These are phyloP conservation scores for Pochonia chlamydosporia DNA, from an alignment of 2,329 filamentous ascomycete species.

Conservation along the genomic window DNA sequence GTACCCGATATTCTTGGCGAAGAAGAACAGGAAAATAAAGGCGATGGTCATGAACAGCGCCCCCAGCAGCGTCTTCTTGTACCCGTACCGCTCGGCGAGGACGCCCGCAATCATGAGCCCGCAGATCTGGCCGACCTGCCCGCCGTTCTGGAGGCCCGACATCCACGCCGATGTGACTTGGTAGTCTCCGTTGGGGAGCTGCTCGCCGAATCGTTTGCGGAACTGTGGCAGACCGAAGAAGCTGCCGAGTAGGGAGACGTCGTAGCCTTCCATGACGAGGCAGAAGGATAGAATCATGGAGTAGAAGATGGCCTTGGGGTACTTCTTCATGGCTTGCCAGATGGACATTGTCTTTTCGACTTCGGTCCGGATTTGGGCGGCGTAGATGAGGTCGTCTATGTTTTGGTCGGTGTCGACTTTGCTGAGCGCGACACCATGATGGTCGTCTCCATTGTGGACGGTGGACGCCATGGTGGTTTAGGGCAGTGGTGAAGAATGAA, in stretches of 20 bases:
- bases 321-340: conserved; percentile 23
- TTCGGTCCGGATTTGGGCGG: no score
- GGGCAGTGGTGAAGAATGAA: no score
- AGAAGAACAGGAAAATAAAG: conserved; percentile 43
- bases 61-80: conserved; percentile 37
- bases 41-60: conserved; percentile 30
- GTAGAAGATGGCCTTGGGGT: conserved; percentile 32
- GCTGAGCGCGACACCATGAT: no score
- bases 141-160: conserved; percentile 37
- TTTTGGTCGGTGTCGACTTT: no score
- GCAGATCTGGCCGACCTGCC: conserved; percentile 39
- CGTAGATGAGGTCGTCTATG: no score
- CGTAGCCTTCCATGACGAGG: conserved; percentile 39
- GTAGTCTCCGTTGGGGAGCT: conserved; percentile 11
- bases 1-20: conserved; percentile 30
- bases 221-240: conserved; percentile 28
- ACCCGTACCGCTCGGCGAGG: conserved; percentile 31
- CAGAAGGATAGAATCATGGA: conserved; percentile 28
- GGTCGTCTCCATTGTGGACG: no score
- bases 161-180: conserved; percentile 45
- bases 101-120: conserved; percentile 42
- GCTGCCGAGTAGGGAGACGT: conserved; percentile 28
- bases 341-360: no score
- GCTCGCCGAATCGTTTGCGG: conserved; percentile 16
- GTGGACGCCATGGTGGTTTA: no score